These are phyloP conservation scores for Gymnopilus junonius DNA, from an alignment of 768 basidiomycete species.

Conservation along the genomic window DNA sequence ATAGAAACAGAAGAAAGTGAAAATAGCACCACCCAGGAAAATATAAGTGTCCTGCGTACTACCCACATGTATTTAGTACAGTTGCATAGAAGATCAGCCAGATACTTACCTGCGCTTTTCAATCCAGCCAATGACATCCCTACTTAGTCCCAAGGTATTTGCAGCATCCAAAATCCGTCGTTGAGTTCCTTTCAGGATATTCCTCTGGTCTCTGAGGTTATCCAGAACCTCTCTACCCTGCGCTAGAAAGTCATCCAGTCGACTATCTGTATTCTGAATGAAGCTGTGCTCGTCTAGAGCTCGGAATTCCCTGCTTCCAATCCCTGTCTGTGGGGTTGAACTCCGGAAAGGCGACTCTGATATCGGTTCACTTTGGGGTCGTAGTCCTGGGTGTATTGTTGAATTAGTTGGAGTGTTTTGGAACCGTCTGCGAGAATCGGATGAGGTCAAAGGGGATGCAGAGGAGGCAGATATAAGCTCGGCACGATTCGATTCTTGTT, in stretches of 20 bases:
- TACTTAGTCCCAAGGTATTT: conserved; percentile 91
- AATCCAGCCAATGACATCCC: conserved; percentile 97
- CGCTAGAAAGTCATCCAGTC: conserved; percentile 88
- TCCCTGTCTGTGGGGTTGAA: conserved; percentile 56
- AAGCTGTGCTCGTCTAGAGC: conserved; percentile 91
- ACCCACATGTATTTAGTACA: conserved; percentile 5
- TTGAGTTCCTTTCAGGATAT: conserved; percentile 95
- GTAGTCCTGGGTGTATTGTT: conserved; percentile 57
- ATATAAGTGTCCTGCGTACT: conserved; percentile 97
- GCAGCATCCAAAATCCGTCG: conserved; percentile 85
- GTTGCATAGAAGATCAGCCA: neutral
- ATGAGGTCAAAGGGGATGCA: conserved; percentile 38
- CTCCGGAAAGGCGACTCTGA: conserved; percentile 89
- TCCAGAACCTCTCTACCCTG: conserved; percentile 93
- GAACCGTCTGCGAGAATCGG: conserved; percentile 72
- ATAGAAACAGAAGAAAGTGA: conserved; percentile 94
- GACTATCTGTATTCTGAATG: conserved; percentile 78
- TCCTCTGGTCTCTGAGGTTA: conserved; percentile 90
- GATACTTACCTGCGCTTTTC: conserved; percentile 83
- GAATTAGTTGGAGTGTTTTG: conserved; percentile 49
- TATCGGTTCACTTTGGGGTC: conserved; percentile 50
- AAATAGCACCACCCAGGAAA: conserved; percentile 80
- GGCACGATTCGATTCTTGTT: conserved; percentile 57
- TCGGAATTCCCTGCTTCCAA: conserved; percentile 68
- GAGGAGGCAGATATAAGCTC: conserved; percentile 62